A percentile compares a stretch with the other conserved stretches of the same genome.
These are phyloP conservation scores for Scenedesmus sp. DNA, from an alignment of 163 green algal genomes.

Conservation along the genomic window DNA sequence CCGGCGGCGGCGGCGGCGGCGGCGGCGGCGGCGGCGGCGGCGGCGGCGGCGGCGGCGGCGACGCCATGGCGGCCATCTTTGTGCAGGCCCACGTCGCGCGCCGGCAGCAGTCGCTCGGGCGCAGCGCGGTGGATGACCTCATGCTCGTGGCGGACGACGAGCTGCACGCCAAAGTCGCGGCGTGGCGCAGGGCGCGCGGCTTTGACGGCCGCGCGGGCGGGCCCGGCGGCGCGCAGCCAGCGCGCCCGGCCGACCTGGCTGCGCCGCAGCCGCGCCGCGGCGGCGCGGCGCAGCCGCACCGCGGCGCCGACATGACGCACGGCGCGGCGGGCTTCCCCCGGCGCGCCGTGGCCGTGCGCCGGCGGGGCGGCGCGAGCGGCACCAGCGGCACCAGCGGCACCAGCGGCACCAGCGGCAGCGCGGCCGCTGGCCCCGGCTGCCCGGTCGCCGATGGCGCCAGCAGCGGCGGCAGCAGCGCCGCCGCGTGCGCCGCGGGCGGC, in stretches of 20 bases:
- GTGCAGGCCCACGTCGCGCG: slow-evolving; percentile 25
- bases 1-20: too few relatives aligned
- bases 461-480: slow-evolving; percentile 1
- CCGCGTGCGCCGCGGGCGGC: not conserved
- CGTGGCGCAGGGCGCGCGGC: slow-evolving; percentile 18
- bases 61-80: slow-evolving; percentile 29
- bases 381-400: not conserved
- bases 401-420: slow-evolving; percentile 11
- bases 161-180: not conserved
- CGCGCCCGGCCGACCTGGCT: not conserved
- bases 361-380: not conserved
- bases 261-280: not conserved
- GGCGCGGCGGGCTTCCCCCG: not conserved
- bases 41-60: not conserved
- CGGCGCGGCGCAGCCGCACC: not conserved
- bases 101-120: slow-evolving; percentile 14
- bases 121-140: slow-evolving; percentile 30
- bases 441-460: too few relatives aligned
- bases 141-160: slow-evolving; percentile 39
- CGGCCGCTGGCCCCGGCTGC: too few relatives aligned
- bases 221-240: not conserved
- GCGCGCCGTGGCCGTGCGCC: not conserved
- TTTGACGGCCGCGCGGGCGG: not conserved
- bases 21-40: too few relatives aligned
- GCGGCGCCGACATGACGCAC: not conserved